These are phyloP conservation scores for Coemansia sp. DNA, from an alignment of 192 early-diverging fungal species.

Conservation along the genomic window DNA sequence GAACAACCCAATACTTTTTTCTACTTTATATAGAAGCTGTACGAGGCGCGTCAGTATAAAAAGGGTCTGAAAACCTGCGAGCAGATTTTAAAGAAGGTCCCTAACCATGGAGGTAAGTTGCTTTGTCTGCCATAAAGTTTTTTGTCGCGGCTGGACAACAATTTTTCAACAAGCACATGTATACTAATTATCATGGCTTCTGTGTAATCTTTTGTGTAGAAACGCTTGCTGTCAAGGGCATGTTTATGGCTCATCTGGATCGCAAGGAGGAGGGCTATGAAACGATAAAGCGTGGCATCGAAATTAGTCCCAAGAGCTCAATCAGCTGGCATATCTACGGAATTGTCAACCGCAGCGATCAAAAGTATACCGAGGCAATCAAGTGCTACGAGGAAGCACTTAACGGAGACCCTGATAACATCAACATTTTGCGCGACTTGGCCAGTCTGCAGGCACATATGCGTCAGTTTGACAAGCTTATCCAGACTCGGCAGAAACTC, in stretches of 20 bases:
- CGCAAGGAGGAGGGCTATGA: conserved; percentile 90
- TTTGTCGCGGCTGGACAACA: too few relatives aligned
- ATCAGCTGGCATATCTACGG: conserved; percentile 98
- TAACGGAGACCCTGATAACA: conserved; percentile 83
- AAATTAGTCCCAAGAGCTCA: conserved; percentile 76
- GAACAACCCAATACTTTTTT: not conserved
- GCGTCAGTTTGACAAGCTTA: conserved; percentile 81
- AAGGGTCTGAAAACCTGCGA: conserved; percentile 89
- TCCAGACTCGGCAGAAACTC: conserved; percentile 67
- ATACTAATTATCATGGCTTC: not conserved
- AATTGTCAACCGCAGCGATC: conserved; percentile 85
- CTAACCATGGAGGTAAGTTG: conserved; percentile 71
- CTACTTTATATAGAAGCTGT: conserved; percentile 69
- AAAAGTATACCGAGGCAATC: conserved; percentile 88
- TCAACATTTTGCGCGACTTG: conserved; percentile 90
- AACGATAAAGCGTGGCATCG: conserved; percentile 79
- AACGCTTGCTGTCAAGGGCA: conserved; percentile 91
- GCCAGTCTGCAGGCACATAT: conserved; percentile 82
- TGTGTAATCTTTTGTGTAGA: conserved; percentile 53
- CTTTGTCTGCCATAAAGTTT: not conserved
- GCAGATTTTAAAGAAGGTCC: conserved; percentile 89
- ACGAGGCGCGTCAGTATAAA: conserved; percentile 94
- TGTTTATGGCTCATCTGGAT: conserved; percentile 87
- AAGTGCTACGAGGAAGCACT: conserved; percentile 90
- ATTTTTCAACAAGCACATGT: too few relatives aligned